These are phyloP conservation scores for Colletotrichum graminicola DNA, from an alignment of 2,329 filamentous ascomycete species.

Conservation along the genomic window DNA sequence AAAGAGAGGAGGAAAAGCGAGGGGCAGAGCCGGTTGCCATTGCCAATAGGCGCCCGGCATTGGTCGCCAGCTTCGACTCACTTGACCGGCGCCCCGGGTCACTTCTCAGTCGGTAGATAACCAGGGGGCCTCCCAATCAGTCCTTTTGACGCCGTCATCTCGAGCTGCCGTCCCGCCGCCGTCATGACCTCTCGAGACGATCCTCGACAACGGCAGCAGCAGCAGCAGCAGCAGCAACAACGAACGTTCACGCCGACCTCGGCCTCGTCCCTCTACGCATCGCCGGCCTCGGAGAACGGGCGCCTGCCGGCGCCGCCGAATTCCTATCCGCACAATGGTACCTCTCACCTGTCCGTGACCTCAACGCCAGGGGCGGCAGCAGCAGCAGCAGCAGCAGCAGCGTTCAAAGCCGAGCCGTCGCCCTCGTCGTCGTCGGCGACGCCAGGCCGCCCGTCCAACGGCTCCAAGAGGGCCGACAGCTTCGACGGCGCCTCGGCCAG, in stretches of 20 bases:
- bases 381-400: background rate
- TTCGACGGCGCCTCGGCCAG: slow-evolving; percentile 27
- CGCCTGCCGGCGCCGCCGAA: slow-evolving; percentile 13
- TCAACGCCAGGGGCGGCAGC: background rate
- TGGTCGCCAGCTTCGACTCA: background rate
- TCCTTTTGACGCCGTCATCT: background rate
- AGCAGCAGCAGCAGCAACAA: slow-evolving; percentile 5
- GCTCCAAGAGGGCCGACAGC: slow-evolving; percentile 32
- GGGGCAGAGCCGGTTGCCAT: background rate
- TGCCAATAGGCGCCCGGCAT: slow-evolving; percentile 1
- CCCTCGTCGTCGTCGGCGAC: slow-evolving; percentile 12
- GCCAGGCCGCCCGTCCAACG: slow-evolving; percentile 16
- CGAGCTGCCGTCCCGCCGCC: background rate
- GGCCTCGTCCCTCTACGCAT: slow-evolving; percentile 33
- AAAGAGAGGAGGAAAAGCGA: background rate
- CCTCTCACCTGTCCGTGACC: background rate
- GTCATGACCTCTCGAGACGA: slow-evolving; percentile 23
- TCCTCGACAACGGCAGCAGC: slow-evolving; percentile 2
- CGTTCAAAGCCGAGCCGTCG: background rate
- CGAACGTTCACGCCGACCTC: slow-evolving; percentile 30
- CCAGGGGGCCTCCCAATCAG: background rate
- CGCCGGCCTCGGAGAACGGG: slow-evolving; percentile 30
- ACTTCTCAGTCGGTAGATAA: background rate
- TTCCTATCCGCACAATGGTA: background rate
- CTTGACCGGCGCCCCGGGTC: background rate